These are phyloP conservation scores for Pythium phragmiticola DNA, from an alignment of 352 stramenopile genomes.

Conservation along the genomic window DNA sequence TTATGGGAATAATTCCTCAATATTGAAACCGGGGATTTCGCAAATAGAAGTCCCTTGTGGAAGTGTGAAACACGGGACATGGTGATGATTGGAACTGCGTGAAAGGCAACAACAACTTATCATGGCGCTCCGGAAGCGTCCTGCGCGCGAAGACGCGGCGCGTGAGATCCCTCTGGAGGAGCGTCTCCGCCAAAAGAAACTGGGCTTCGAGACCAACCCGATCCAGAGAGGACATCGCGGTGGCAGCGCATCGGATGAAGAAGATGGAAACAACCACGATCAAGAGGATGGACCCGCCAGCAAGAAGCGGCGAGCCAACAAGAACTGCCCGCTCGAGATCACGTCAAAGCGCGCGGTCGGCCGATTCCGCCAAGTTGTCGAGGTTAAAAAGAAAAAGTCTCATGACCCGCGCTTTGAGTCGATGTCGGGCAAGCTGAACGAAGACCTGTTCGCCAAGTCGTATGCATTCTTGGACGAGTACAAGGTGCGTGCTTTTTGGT, in stretches of 20 bases:
- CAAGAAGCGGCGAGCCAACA: conserved; percentile 57
- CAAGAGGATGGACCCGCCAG: conserved; percentile 6
- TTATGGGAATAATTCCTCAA: conserved; percentile 6
- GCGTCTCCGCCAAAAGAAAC: conserved; percentile 76
- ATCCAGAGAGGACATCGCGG: conserved; percentile 14
- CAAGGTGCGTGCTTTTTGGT: conserved; percentile 38
- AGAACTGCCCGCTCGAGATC: conserved; percentile 87
- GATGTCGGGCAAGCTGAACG: conserved; percentile 81
- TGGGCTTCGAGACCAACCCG: conserved; percentile 46
- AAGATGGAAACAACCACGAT: conserved; percentile 21
- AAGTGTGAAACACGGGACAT: conserved; percentile 15
- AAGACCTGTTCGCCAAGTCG: conserved; percentile 85
- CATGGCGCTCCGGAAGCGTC: conserved; percentile 23
- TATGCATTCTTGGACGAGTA: conserved; percentile 91
- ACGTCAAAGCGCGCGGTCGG: conserved; percentile 81
- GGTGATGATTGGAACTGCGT: conserved; percentile 25
- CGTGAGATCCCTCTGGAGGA: conserved; percentile 80
- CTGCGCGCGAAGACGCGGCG: conserved; percentile 13
- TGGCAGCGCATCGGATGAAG: conserved; percentile 4
- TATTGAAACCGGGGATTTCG: background rate
- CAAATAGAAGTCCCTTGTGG: background rate
- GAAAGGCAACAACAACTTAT: conserved; percentile 12
- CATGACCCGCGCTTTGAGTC: conserved; percentile 89
- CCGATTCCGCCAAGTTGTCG: conserved; percentile 76
- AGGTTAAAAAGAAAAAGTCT: conserved; percentile 69